Evolutionary conservation across 768 basidiomycete species (phyloP).

Genomic region (Termitomyces titanicus): DNA sequence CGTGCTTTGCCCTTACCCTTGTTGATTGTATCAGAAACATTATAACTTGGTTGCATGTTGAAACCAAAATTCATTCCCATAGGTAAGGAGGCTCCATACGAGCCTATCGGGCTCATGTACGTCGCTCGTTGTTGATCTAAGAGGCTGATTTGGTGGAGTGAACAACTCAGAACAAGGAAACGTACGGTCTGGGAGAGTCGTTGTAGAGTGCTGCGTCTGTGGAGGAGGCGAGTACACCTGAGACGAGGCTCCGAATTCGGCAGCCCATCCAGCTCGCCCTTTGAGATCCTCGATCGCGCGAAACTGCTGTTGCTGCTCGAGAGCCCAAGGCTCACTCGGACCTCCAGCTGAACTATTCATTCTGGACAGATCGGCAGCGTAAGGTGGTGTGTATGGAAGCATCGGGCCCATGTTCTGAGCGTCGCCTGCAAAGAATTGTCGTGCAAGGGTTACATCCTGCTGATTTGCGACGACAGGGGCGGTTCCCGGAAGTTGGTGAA

Average conservation of each 20-base stretch:
- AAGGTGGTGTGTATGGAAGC: conserved; percentile 17
- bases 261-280: conserved; percentile 44
- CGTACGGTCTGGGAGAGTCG: conserved; percentile 37
- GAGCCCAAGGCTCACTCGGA: conserved; percentile 50
- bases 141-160: not conserved
- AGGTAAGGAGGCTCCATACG: conserved; percentile 36
- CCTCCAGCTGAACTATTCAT: conserved; percentile 27
- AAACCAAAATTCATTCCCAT: conserved; percentile 33
- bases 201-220: conserved; percentile 29
- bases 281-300: conserved; percentile 31
- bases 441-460: conserved; percentile 70
- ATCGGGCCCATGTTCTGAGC: conserved; percentile 27
- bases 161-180: not conserved
- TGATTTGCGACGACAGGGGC: conserved; percentile 45
- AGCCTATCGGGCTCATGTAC: conserved; percentile 30
- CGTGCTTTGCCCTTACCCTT: conserved; percentile 80
- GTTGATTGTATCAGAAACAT: conserved; percentile 21
- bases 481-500: conserved; percentile 73
- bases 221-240: conserved; percentile 21
- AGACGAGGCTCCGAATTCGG: conserved; percentile 45
- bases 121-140: conserved; percentile 40
- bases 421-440: conserved; percentile 69
- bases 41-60: conserved; percentile 30
- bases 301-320: conserved; percentile 43
- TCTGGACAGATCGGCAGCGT: conserved; percentile 18